A percentile compares a stretch with the other conserved stretches of the same genome.
phyloP scores from a whole-genome alignment of 176 grass and related monocot species.

The Phyllostachys edulis region DNA sequence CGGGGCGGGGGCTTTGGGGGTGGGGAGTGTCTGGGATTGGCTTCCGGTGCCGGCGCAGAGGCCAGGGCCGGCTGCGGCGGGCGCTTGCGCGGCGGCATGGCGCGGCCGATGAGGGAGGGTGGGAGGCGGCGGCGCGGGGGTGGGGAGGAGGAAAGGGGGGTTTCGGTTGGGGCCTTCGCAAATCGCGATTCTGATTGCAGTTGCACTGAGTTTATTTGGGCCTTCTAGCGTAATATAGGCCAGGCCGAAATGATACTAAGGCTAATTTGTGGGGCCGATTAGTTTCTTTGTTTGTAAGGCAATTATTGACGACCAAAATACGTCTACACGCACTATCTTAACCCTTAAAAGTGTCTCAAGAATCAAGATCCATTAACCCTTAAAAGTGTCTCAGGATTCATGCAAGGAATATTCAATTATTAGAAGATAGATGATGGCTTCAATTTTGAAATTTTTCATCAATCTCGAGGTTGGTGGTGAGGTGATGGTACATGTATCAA shows the following conservation, averaged over 20 bases:
- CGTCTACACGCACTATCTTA: no score
- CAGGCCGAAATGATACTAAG: neutral
- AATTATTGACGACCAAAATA: no score
- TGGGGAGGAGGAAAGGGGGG: neutral
- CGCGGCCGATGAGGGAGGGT: neutral
- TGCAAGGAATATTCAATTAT: no score
- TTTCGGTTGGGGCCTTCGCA: neutral
- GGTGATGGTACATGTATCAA: no score
- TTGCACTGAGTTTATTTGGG: neutral
- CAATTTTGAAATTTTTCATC: no score
- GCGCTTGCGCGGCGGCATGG: constrained; percentile 63
- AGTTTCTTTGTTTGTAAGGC: no score
- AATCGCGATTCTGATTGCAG: neutral
- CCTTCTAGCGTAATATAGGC: neutral
- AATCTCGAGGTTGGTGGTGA: no score
- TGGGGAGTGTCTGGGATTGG: neutral
- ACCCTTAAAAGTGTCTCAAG: no score
- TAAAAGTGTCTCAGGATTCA: no score
- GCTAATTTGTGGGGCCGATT: neutral
- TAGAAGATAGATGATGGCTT: no score
- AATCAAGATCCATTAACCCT: no score
- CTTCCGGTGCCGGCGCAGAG: neutral
- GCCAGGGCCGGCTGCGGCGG: constrained; percentile 1
- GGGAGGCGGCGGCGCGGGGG: neutral
- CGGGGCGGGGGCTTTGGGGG: neutral